Conservation (phyloP, 2,329 filamentous ascomycete genomes). For the Helotiales sp. region DNA sequence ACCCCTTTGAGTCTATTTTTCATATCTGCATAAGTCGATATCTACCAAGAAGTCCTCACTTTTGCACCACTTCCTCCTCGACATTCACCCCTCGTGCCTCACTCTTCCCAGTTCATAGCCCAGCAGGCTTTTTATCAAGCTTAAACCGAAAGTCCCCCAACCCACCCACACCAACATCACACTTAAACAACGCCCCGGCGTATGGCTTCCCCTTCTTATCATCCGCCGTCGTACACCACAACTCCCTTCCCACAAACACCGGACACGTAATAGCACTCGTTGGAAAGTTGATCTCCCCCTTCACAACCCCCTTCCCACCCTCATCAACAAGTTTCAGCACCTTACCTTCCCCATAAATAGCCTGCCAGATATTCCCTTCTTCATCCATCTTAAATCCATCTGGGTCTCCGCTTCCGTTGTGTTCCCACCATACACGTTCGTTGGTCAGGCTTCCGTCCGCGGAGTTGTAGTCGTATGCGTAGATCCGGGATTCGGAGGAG, state of each 20-base stretch:
- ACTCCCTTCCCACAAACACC: slow-evolving; percentile 70
- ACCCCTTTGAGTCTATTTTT: no score
- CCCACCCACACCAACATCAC: slow-evolving; percentile 74
- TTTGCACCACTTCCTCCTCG: no score
- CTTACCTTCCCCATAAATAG: slow-evolving; percentile 75
- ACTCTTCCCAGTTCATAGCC: not conserved
- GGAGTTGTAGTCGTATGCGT: slow-evolving; percentile 71
- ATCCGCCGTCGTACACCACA: slow-evolving; percentile 77
- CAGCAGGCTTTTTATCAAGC: slow-evolving; percentile 24
- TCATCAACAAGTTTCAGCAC: slow-evolving; percentile 69
- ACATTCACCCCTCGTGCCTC: not conserved
- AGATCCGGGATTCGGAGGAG: slow-evolving; percentile 69
- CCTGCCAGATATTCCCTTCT: slow-evolving; percentile 86
- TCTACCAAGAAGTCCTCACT: not conserved
- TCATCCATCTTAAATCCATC: slow-evolving; percentile 85
- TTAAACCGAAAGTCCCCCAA: slow-evolving; percentile 64
- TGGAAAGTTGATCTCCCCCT: slow-evolving; percentile 74
- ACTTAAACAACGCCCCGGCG: slow-evolving; percentile 71
- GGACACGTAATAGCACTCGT: slow-evolving; percentile 81
- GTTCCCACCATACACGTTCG: slow-evolving; percentile 67
- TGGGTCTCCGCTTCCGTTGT: slow-evolving; percentile 65
- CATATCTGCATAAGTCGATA: no score
- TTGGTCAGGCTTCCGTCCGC: slow-evolving; percentile 65
- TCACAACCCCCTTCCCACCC: slow-evolving; percentile 54
- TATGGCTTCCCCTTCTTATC: slow-evolving; percentile 65